Conservation (phyloP, 2,329 filamentous ascomycete genomes). For the Clonostachys chloroleuca region DNA sequence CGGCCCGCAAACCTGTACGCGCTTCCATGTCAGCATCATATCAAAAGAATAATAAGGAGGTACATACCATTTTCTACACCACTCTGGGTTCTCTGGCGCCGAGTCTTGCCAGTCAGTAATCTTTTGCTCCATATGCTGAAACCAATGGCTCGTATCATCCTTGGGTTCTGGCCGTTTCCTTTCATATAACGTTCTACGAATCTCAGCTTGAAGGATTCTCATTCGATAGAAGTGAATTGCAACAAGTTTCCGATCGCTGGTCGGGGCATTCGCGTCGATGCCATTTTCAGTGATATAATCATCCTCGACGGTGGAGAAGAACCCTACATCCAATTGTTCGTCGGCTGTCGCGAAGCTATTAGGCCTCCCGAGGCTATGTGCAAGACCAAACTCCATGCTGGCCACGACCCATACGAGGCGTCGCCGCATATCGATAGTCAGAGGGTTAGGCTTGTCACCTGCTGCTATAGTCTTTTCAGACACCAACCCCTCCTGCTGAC, state of each 20-base stretch:
- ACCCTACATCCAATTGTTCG: conserved; percentile 80
- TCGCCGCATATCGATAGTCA: conserved; percentile 85
- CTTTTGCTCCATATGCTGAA: conserved; percentile 71
- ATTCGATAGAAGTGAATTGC: conserved; percentile 93
- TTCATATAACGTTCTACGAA: conserved; percentile 80
- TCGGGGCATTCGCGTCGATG: conserved; percentile 61
- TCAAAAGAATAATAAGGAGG: neutral
- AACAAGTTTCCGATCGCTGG: conserved; percentile 79
- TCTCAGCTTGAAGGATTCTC: conserved; percentile 82
- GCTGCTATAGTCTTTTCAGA: conserved; percentile 83
- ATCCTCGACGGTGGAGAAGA: conserved; percentile 80
- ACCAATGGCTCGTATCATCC: conserved; percentile 84
- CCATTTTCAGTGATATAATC: conserved; percentile 75
- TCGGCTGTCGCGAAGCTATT: conserved; percentile 78
- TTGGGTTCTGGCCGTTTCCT: conserved; percentile 73
- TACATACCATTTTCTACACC: conserved; percentile 77
- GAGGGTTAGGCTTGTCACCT: conserved; percentile 58
- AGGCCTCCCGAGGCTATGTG: conserved; percentile 83
- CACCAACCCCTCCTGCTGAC: conserved; percentile 81
- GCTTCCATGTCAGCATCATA: neutral
- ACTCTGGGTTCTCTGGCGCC: conserved; percentile 63
- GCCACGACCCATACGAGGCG: conserved; percentile 84
- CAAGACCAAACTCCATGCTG: conserved; percentile 83
- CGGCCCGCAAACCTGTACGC: conserved; percentile 54
- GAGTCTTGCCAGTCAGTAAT: conserved; percentile 75